These are phyloP conservation scores for Colletotrichum orchidophilum DNA, from an alignment of 2,329 filamentous ascomycete species.

Conservation along the genomic window DNA sequence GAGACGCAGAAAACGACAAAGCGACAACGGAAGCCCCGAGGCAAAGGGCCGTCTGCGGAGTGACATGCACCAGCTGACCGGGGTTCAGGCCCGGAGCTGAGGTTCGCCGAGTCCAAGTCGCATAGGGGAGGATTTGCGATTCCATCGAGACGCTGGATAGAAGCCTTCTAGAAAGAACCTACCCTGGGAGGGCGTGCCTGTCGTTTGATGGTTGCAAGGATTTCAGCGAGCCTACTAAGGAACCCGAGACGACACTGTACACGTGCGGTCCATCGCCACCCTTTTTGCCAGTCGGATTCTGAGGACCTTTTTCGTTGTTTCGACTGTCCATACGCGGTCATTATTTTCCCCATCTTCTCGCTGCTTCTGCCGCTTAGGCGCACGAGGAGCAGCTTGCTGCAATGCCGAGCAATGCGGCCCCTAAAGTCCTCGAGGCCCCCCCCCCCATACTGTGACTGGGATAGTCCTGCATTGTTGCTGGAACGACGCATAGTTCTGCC, in stretches of 20 bases:
- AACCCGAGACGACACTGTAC: slow-evolving; percentile 10
- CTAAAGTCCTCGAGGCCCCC: neutral
- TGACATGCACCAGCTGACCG: slow-evolving; percentile 27
- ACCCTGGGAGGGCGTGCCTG: slow-evolving; percentile 13
- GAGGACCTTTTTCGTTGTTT: neutral
- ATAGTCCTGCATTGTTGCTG: neutral
- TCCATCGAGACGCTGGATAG: neutral
- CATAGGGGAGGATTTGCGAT: neutral
- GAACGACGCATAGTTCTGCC: neutral
- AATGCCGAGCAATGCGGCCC: neutral
- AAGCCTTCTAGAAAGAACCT: slow-evolving; percentile 29
- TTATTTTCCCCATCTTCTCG: neutral
- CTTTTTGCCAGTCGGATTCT: too few species aligned
- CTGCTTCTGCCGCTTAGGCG: slow-evolving; percentile 9
- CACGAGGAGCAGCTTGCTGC: neutral
- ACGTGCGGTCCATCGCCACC: neutral
- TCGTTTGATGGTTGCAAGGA: slow-evolving; percentile 16
- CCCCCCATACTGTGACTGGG: slow-evolving; percentile 1
- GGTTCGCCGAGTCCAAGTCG: slow-evolving; percentile 16
- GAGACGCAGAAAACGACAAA: neutral
- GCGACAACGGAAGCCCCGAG: slow-evolving; percentile 23
- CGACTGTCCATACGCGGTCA: neutral
- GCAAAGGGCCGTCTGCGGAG: slow-evolving; percentile 27
- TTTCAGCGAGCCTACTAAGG: neutral
- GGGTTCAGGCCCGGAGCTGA: slow-evolving; percentile 19